phyloP scores from a whole-genome alignment of 2,329 filamentous ascomycete species.

The Colletotrichum karsti region DNA sequence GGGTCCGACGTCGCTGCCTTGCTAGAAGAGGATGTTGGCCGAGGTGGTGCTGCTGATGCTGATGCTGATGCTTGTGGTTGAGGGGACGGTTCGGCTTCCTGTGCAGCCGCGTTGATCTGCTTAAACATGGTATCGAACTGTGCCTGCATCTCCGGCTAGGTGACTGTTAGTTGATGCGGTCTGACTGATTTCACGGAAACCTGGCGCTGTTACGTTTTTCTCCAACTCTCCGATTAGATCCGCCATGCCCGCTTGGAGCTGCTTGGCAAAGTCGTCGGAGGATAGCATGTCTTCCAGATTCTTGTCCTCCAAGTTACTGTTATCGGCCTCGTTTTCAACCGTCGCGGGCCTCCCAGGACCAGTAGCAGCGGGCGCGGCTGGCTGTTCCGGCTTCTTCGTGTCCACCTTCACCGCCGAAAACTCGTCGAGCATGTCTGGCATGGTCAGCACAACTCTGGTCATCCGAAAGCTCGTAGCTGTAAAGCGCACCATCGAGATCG shows the following conservation, averaged over 20 bases:
- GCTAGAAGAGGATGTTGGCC: constrained; percentile 30
- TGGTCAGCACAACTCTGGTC: background rate
- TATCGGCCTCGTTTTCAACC: constrained; percentile 30
- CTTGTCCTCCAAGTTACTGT: constrained; percentile 37
- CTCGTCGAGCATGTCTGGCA: constrained; percentile 86
- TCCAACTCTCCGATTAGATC: constrained; percentile 79
- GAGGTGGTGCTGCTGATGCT: constrained; percentile 33
- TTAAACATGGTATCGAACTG: constrained; percentile 84
- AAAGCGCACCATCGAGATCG: constrained; percentile 80
- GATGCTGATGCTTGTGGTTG: constrained; percentile 33
- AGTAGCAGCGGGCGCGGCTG: constrained; percentile 25
- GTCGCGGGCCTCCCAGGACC: constrained; percentile 34
- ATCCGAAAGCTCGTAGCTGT: background rate
- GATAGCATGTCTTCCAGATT: constrained; percentile 54
- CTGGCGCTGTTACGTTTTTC: constrained; percentile 36
- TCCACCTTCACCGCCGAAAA: constrained; percentile 76
- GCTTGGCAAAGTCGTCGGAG: constrained; percentile 84
- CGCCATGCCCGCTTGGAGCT: constrained; percentile 92
- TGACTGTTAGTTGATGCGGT: background rate
- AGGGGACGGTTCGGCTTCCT: constrained; percentile 24
- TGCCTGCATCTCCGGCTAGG: constrained; percentile 75
- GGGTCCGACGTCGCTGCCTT: constrained; percentile 38
- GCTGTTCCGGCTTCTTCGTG: constrained; percentile 45
- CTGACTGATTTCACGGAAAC: too few relatives aligned
- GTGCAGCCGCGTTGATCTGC: constrained; percentile 68